phyloP scores from a whole-genome alignment of 768 basidiomycete species.

The Artomyces pyxidatus region DNA sequence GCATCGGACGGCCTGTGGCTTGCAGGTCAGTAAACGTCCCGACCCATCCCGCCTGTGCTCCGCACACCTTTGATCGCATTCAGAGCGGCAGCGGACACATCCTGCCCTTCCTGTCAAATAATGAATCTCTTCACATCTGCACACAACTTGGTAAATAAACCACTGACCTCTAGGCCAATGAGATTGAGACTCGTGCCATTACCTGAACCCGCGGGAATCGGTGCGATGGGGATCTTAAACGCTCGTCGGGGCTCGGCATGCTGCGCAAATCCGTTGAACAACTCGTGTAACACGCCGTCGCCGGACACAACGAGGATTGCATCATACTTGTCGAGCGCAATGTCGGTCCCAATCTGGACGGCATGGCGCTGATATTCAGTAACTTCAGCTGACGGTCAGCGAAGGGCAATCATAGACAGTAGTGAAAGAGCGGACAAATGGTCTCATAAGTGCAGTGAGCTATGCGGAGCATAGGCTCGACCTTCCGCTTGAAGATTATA shows the following conservation, averaged over 20 bases:
- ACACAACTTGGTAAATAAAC: not conserved
- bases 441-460: conserved; percentile 59
- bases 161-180: conserved; percentile 52
- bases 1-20: conserved; percentile 58
- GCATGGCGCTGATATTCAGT: conserved; percentile 62
- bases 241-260: conserved; percentile 53
- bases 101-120: conserved; percentile 48
- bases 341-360: conserved; percentile 46
- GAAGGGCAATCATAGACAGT: not conserved
- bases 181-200: conserved; percentile 72
- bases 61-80: conserved; percentile 71
- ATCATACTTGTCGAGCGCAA: conserved; percentile 52
- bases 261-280: conserved; percentile 74
- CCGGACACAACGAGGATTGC: conserved; percentile 73
- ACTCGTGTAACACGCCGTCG: conserved; percentile 78
- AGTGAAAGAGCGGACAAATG: conserved; percentile 38
- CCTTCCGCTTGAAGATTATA: conserved; percentile 42
- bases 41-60: too few relatives aligned
- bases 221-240: conserved; percentile 61
- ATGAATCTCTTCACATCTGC: not conserved
- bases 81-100: conserved; percentile 63
- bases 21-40: not conserved
- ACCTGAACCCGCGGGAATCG: conserved; percentile 77
- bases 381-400: conserved; percentile 1
- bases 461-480: conserved; percentile 66